Evolutionary conservation across 148 eudicot species (phyloP).

Genomic region (Silene conica): DNA sequence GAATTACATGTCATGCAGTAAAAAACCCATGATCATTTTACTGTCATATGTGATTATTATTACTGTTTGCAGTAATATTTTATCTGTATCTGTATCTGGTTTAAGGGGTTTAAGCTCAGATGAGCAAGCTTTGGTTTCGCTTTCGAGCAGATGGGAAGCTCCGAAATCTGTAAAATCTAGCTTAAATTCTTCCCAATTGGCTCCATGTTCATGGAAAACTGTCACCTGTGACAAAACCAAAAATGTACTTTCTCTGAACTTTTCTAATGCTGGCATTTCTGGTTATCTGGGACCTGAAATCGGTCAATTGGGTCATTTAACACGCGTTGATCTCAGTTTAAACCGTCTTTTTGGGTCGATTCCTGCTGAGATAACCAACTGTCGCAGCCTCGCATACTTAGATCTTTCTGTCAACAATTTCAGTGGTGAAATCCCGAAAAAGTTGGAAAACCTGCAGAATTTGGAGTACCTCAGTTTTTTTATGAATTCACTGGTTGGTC

Average conservation of each 20-base stretch:
- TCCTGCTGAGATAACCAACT: slow-evolving; percentile 45
- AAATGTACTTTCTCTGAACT: slow-evolving; percentile 38
- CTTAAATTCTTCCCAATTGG: slow-evolving; percentile 58
- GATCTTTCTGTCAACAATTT: slow-evolving; percentile 44
- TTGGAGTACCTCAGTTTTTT: slow-evolving; percentile 29
- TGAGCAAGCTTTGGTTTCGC: slow-evolving; percentile 52
- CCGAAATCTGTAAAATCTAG: slow-evolving; percentile 40
- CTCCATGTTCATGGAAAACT: slow-evolving; percentile 77
- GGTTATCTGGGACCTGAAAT: slow-evolving; percentile 69
- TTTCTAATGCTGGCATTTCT: slow-evolving; percentile 41
- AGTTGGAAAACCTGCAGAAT: slow-evolving; percentile 23
- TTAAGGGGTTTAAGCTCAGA: slow-evolving; percentile 40
- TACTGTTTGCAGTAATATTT: slow-evolving; percentile 4
- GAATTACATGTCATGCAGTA: slow-evolving; percentile 8
- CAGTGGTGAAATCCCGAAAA: slow-evolving; percentile 36
- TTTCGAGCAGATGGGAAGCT: slow-evolving; percentile 51
- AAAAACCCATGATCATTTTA: slow-evolving; percentile 14
- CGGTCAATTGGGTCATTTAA: slow-evolving; percentile 34
- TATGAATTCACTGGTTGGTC: slow-evolving; percentile 44
- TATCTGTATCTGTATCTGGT: slow-evolving; percentile 17
- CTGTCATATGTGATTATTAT: slow-evolving; percentile 4
- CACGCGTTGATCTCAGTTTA: slow-evolving; percentile 29
- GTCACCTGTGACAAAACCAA: slow-evolving; percentile 39
- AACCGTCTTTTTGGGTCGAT: slow-evolving; percentile 50
- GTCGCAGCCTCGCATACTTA: slow-evolving; percentile 40